Conservation (phyloP, 768 basidiomycete genomes). For the Cyclocybe aegerita region DNA sequence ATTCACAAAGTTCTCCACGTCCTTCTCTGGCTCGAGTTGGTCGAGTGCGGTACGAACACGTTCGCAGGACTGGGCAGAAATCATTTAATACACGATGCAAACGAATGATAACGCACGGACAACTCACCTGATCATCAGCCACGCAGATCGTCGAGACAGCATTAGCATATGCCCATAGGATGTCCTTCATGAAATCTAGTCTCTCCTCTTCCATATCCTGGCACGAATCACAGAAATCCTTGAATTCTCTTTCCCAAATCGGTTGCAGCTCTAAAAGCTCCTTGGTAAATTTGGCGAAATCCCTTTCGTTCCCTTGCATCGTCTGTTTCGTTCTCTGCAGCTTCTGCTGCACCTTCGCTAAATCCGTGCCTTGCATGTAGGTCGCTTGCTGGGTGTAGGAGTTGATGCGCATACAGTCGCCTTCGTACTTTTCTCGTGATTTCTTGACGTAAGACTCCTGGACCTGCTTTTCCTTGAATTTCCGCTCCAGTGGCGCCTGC, state of each 20-base stretch:
- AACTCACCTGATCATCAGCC: constrained; percentile 81
- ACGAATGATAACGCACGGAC: not conserved
- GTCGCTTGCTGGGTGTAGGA: constrained; percentile 85
- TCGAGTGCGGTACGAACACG: constrained; percentile 82
- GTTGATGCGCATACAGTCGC: constrained; percentile 86
- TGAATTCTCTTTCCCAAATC: constrained; percentile 94
- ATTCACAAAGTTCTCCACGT: constrained; percentile 83
- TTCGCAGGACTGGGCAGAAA: constrained; percentile 77
- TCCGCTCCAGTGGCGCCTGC: constrained; percentile 81
- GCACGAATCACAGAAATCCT: constrained; percentile 90
- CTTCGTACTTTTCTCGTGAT: constrained; percentile 88
- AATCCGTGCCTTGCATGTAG: constrained; percentile 83
- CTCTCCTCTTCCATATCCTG: constrained; percentile 98
- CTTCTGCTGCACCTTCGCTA: constrained; percentile 83
- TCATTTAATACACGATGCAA: constrained; percentile 2
- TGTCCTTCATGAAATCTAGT: constrained; percentile 90
- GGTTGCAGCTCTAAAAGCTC: constrained; percentile 70
- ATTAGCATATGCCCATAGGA: constrained; percentile 94
- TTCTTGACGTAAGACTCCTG: constrained; percentile 84
- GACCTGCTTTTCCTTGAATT: constrained; percentile 81
- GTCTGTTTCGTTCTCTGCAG: constrained; percentile 84
- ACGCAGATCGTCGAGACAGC: constrained; percentile 94
- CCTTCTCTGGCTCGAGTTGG: constrained; percentile 79
- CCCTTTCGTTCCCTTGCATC: constrained; percentile 86
- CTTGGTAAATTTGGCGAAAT: constrained; percentile 79